Percentiles rank a stretch among this genome's conserved stretches.
Conservation (phyloP, 352 stramenopile genomes). For the Phytopythium ostracodes region DNA sequence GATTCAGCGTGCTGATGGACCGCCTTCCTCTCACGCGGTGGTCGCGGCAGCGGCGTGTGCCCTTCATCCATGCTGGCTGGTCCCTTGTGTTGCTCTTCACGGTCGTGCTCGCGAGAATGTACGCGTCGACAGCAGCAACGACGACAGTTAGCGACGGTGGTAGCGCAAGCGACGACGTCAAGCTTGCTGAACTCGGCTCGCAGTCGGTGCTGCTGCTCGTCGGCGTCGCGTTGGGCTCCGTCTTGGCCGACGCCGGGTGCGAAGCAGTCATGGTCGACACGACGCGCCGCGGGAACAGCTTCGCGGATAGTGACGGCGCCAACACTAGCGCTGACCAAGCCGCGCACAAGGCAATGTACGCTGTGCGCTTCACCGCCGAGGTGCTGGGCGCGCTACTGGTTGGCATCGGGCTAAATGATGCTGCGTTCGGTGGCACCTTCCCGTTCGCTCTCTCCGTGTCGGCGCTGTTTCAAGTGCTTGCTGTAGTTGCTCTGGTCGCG, state of each 20-base stretch:
- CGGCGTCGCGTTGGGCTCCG: constrained; percentile 40
- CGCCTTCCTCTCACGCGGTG: constrained; percentile 36
- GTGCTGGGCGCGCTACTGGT: constrained; percentile 49
- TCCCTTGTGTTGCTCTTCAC: constrained; percentile 34
- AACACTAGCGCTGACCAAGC: constrained; percentile 15
- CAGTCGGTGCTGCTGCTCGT: constrained; percentile 51
- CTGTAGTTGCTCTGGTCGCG: constrained; percentile 23
- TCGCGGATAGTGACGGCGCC: background rate
- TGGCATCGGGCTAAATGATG: constrained; percentile 55
- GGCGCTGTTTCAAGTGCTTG: constrained; percentile 34
- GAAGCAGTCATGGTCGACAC: constrained; percentile 80
- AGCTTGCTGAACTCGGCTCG: background rate
- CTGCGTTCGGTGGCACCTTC: constrained; percentile 50
- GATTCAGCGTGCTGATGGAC: constrained; percentile 61
- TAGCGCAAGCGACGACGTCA: background rate
- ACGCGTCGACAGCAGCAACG: background rate
- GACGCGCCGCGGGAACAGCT: constrained; percentile 48
- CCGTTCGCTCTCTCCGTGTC: constrained; percentile 35
- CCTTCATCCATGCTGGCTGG: constrained; percentile 69
- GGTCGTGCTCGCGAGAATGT: constrained; percentile 18
- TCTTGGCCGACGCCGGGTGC: constrained; percentile 68
- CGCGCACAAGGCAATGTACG: constrained; percentile 55
- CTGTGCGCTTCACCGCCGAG: constrained; percentile 49
- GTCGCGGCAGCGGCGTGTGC: constrained; percentile 46
- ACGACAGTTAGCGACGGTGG: constrained; percentile 4